These are phyloP conservation scores for Knufia fluminis DNA, from an alignment of 2,329 filamentous ascomycete genomes.

Conservation along the genomic window DNA sequence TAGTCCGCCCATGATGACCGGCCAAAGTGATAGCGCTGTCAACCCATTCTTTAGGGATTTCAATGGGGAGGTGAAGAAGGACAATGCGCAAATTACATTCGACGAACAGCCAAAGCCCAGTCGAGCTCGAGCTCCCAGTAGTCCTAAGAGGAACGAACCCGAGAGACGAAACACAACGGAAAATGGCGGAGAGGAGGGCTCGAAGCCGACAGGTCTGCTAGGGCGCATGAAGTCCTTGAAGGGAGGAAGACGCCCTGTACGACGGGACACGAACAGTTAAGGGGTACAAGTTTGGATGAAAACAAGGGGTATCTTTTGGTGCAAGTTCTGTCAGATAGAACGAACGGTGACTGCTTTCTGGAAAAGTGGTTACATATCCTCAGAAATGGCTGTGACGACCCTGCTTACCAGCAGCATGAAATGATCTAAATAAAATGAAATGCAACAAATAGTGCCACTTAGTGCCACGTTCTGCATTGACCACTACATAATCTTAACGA, in stretches of 20 bases:
- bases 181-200: conserved; percentile 44
- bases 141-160: conserved; percentile 43
- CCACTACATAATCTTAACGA: no score
- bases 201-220: conserved; percentile 16
- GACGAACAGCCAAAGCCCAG: conserved; percentile 34
- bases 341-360: conserved; percentile 6
- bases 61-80: conserved; percentile 55
- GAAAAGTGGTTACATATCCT: conserved; percentile 7
- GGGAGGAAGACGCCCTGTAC: conserved; percentile 30
- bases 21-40: conserved; percentile 38
- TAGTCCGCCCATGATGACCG: conserved; percentile 24
- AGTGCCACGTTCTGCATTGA: no score
- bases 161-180: conserved; percentile 52
- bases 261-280: conserved; percentile 7
- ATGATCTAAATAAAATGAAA: background rate
- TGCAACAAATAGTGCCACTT: no score
- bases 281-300: background rate
- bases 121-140: conserved; percentile 45
- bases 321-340: background rate
- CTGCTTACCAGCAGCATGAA: background rate
- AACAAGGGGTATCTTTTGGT: background rate
- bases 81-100: conserved; percentile 49
- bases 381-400: background rate
- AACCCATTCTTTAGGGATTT: conserved; percentile 85
- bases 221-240: conserved; percentile 25